phyloP scores from a whole-genome alignment of 2,329 filamentous ascomycete species.

The Fusarium palustre region DNA sequence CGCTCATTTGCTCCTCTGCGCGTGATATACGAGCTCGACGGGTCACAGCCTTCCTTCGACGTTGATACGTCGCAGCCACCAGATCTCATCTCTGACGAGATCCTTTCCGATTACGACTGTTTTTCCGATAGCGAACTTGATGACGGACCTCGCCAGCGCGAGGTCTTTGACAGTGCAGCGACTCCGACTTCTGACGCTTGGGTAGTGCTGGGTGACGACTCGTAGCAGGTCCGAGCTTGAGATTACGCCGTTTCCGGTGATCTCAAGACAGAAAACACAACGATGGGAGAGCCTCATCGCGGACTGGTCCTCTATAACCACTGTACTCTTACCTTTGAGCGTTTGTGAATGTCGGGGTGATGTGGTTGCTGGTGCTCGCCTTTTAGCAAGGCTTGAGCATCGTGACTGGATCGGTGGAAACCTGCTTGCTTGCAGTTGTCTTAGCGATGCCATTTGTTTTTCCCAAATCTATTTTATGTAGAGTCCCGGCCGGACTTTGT shows the following conservation, averaged over 20 bases:
- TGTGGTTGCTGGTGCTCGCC: constrained; percentile 43
- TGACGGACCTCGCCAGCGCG: constrained; percentile 49
- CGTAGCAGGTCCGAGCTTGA: constrained; percentile 57
- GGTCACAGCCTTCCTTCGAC: constrained; percentile 50
- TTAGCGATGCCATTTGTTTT: constrained; percentile 25
- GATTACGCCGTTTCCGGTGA: constrained; percentile 48
- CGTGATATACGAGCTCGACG: constrained; percentile 56
- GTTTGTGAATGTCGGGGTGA: constrained; percentile 22
- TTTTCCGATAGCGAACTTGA: constrained; percentile 54
- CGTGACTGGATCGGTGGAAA: constrained; percentile 12
- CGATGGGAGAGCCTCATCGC: constrained; percentile 49
- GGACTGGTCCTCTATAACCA: constrained; percentile 55
- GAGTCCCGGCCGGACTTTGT: constrained; percentile 7
- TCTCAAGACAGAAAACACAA: constrained; percentile 38
- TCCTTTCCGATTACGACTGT: constrained; percentile 53
- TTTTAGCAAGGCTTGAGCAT: constrained; percentile 45
- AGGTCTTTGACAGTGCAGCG: constrained; percentile 48
- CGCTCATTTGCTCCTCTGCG: constrained; percentile 51
- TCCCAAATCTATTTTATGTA: constrained; percentile 13
- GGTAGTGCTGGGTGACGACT: constrained; percentile 61
- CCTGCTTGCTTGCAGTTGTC: constrained; percentile 42
- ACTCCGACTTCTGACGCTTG: constrained; percentile 52
- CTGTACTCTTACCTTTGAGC: constrained; percentile 28
- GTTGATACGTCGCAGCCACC: constrained; percentile 54
- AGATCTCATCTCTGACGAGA: constrained; percentile 50